Evolutionary conservation across 768 basidiomycete species (phyloP), one percentile per base, ranked within the genome.

Genomic region (Mycena haematopus): DNA sequence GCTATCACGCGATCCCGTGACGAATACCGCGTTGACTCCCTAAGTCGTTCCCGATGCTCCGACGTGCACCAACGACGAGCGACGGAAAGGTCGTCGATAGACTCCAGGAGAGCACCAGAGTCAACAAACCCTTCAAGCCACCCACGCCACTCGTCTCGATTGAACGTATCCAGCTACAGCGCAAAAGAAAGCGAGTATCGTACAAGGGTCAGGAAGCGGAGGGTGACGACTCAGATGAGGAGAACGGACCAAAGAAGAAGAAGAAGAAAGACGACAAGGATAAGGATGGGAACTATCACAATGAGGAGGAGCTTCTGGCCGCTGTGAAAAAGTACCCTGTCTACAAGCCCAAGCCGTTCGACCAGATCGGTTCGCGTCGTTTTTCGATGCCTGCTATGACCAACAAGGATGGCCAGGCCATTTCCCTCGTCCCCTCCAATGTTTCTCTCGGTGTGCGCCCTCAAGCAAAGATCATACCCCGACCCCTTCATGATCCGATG

Each of bases 401-500:
- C 38, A 86, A 81, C 73, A 88, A 87, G 74, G 84, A 86, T 53
- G 93, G 94, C 2, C 81, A 86, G 42, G 63, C 83, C 14, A 78
- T 95, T 3, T 70, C 78, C 2, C 80, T 86, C 11, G 65, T 82
- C 4, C 77, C 85, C 6, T 86, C 92, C 0, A 87, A 92, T 68
- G 80, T 83, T 2, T 88, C 95, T 13, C 86, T 99, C 6, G 97
- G 97, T 27, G 88, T 92, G 56, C 86, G 95, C 14, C 90, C 93
- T 0, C 88, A 86, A 59, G 82, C 89, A 0, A 91, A 86, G 68
- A 77, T 97, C 61, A 84, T 91, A 52, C 97, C 97, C 19, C 84
- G 96, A 22, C 97, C 97, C 6, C 79, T 98, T n/a, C 91, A 96
- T 69, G 95, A 99, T 73, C 97, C 96, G 1, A 96, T 99, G 92